Conservation (phyloP, 176 grass and related monocot species). For the Oryza longistaminata region DNA sequence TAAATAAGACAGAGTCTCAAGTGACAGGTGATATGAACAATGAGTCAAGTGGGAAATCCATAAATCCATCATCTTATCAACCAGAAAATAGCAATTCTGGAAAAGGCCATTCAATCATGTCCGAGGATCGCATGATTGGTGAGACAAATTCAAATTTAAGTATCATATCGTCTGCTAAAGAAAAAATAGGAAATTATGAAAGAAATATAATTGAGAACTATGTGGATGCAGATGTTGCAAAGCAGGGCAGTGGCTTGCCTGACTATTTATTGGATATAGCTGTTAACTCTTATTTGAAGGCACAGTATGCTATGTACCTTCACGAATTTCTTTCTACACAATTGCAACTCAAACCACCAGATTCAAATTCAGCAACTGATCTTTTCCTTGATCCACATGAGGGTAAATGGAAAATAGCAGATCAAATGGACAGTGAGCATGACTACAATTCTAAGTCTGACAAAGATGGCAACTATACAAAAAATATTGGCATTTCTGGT, state of each 20-base stretch:
- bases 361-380: conserved; percentile 64
- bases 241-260: conserved; percentile 25
- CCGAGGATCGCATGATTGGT: conserved; percentile 26
- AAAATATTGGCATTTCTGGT: conserved; percentile 32
- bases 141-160: conserved; percentile 31
- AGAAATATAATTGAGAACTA: conserved; percentile 35
- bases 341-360: conserved; percentile 50
- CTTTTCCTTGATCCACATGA: conserved; percentile 86
- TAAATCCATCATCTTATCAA: conserved; percentile 36
- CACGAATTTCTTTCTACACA: conserved; percentile 56
- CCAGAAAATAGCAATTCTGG: conserved; percentile 28
- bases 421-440: conserved; percentile 45
- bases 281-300: conserved; percentile 61
- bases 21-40: not conserved
- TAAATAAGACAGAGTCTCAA: conserved; percentile 25
- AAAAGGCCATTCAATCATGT: conserved; percentile 19
- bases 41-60: conserved; percentile 3
- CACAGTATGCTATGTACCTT: conserved; percentile 61
- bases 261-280: conserved; percentile 47
- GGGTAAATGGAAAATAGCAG: conserved; percentile 91
- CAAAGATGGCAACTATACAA: conserved; percentile 11
- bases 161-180: conserved; percentile 48
- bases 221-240: conserved; percentile 43
- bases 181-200: conserved; percentile 29
- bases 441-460: conserved; percentile 31